Evolutionary conservation across 1,284 basidiomycete genomes (phyloP), one percentile per base, ranked within the genome.

Genomic region (Earliella scabrosa): DNA sequence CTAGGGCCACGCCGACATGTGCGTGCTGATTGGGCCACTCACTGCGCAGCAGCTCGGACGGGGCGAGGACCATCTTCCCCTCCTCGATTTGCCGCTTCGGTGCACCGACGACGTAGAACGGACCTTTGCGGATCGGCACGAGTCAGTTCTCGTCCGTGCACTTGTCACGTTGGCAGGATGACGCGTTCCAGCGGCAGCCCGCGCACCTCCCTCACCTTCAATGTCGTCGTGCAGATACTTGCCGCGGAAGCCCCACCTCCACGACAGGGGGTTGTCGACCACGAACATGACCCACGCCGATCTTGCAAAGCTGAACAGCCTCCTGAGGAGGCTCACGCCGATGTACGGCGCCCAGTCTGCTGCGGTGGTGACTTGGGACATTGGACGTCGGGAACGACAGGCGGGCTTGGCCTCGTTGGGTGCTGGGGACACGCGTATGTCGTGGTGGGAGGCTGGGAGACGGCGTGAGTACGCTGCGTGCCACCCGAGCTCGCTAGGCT

Each of bases 11-110:
- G n/a, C n/a, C n/a, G n/a, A n/a, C n/a, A n/a, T n/a, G n/a, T n/a
- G n/a, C n/a, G n/a, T n/a, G n/a, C n/a, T n/a, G n/a, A n/a, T n/a
- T n/a, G n/a, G n/a, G n/a, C n/a, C n/a, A 18, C 68, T 50, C 24
- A 71, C 69, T 53, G 48, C 65, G 59, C 13, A 71, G 35, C 11
- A 64, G 35, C 4, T 64, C 58, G 4, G 45, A n/a, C 8, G 64
- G 54, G 5, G 70, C 67, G 40, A 71, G 41, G n/a, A 70, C 59
- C 3, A 59, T 63, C 48, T 67, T 69, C 2, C 70, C 70, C 5
- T 63, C 60, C 10, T 60, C 69, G 13, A 70, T 50, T 43, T 66
- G 54, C 21, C 68, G 63, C 29, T 47, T 39, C 1, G 70, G 70
- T 1, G 70, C 53, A 20, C 63, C 65, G 21, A 60, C 11, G 24